A percentile compares a stretch with the other conserved stretches of the same genome.
Evolutionary conservation across 306 rosid genomes (phyloP).

Genomic region (Gleditsia sinensis): DNA sequence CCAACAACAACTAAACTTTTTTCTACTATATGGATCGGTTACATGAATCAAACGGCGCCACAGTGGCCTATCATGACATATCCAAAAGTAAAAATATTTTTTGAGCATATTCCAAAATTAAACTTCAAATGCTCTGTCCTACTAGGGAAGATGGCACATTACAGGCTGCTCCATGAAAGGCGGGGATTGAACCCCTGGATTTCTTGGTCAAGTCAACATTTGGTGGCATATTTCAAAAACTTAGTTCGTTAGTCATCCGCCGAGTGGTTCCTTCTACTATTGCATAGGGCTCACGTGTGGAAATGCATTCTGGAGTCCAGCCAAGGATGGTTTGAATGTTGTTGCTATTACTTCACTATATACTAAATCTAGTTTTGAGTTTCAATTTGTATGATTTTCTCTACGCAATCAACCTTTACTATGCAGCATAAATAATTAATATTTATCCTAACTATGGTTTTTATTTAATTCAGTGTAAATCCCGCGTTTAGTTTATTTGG

Average conservation of each 20-base stretch:
- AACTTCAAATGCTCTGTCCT: no score
- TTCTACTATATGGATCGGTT: no score
- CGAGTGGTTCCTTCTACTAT: background rate
- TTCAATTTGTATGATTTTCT: background rate
- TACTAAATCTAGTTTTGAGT: background rate
- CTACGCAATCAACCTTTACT: no score
- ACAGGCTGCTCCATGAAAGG: background rate
- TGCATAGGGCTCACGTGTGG: background rate
- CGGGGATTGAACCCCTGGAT: background rate
- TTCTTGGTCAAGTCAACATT: constrained; percentile 8
- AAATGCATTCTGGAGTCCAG: background rate
- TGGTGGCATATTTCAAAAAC: background rate
- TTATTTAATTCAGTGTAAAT: background rate
- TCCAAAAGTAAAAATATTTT: no score
- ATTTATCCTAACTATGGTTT: background rate
- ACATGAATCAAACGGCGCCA: no score
- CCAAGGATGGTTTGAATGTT: background rate
- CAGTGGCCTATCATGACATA: no score
- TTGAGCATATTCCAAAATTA: no score
- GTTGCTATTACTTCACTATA: background rate
- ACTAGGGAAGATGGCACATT: no score
- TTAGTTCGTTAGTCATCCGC: background rate
- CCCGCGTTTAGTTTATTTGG: background rate
- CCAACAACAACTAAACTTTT: no score
- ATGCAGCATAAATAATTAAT: background rate